Evolutionary conservation across 768 basidiomycete genomes (phyloP), one percentile per base, ranked within the genome.

Genomic region (Fomitopsis pulvina): DNA sequence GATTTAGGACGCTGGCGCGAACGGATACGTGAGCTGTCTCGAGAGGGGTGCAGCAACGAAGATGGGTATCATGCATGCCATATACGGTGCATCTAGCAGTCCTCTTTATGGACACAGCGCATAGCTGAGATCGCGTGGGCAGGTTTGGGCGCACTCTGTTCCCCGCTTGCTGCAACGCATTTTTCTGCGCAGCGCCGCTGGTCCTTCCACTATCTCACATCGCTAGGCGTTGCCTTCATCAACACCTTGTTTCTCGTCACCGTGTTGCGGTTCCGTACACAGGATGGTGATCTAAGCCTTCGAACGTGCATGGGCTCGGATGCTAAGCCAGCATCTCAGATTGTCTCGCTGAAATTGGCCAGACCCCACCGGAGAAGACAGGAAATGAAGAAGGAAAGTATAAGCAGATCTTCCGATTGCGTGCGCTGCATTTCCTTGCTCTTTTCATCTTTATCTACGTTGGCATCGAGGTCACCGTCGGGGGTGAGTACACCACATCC

Each of bases 81-180:
- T 75, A 2, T 87, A 86, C 57, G 84, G 84, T 75, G 41, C 9
- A 51, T 50, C 34, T 32, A 16, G 7, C 4, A 14, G 4, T 22
- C 12, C 41, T 42, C 41, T 11, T 5, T 14, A 37, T 6, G 14
- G 5, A 11, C 29, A 4, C 22, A 11, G 11, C 28, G 11, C 14
- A 5, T 46, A 10, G 47, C 45, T 14, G 52, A 8, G 41, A 12
- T 18, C 45, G 22, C 24, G 9, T 16, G 29, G 9, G 25, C 41
- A 87, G 85, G 86, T 18, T 66, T 75, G 0, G 86, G 86, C 1
- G 85, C 85, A 2, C 67, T 87, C 9, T 70, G 70, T 7, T 65
- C 90, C 0, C 92, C 92, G 2, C 73, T 94, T 16, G 79, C 85
- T 0, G 77, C 91, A 0, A 94, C 92, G 0, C 86, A 91, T 50